Evolutionary conservation across 2,329 filamentous ascomycete species (phyloP), one percentile per base, ranked within the genome.

Genomic region (Fusarium verrucosum): DNA sequence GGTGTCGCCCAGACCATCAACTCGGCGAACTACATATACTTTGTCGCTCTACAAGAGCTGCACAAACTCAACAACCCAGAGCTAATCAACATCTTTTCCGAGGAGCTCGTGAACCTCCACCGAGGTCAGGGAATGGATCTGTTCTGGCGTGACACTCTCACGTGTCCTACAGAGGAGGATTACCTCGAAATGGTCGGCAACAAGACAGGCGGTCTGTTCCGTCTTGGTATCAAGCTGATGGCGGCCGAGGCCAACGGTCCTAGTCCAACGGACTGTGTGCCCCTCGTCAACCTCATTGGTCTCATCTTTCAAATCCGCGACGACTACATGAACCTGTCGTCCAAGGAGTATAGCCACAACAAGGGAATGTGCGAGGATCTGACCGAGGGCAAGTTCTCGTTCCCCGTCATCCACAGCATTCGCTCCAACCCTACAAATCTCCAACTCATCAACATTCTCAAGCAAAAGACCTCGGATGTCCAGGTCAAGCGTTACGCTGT

Each of bases 301-400:
- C 86, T 95, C 53, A 88, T 95, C 75, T 96, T 93, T 82, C 92
- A 96, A 78, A 95, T 96, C 78, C 87, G 91, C 70, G 92, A 94
- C 80, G 95, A 99, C 83, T 97, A 97, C 80, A 88, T 93, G 77
- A 98, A 98, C 76, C 87, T 99, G 38, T 86, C 84, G 26, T 86
- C 83, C 17, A 81, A 80, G n/a, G 83, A 88, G 72, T 97, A 97
- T 81, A 89, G 88, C 33, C 83, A 90, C 65, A 94, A 96, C 77
- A 98, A 98, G 81, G 95, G 94, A 45, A 86, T 97, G 69, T 96
- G 92, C 77, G 94, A 98, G 80, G 95, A 98, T 78, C 80, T 98
- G 70, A 97, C 93, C 1, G 95, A 98, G 80, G 94, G 94, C 65
- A 98, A 98, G 83, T 97, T 97, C 81, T 94, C 90, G 23, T 97